phyloP scores from a whole-genome alignment of 805 yeast genomes.

The Starmerella geochares region DNA sequence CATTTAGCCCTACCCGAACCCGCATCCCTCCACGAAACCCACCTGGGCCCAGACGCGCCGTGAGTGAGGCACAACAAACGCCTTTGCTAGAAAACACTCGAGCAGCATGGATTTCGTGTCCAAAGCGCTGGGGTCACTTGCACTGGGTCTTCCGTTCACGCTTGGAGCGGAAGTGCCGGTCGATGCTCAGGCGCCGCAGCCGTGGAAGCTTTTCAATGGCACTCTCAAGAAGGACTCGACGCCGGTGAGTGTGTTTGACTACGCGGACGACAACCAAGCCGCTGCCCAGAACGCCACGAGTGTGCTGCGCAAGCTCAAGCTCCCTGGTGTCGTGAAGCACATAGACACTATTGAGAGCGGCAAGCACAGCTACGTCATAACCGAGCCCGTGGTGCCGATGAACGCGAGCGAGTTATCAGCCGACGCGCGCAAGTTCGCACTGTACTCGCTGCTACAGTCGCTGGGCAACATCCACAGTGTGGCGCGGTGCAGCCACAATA shows the following conservation, averaged over 20 bases:
- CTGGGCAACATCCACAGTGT: conserved; percentile 9
- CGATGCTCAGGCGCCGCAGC: conserved; percentile 32
- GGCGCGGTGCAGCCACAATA: conserved; percentile 12
- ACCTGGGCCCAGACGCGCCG: neutral
- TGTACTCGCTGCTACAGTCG: conserved; percentile 7
- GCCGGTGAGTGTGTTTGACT: conserved; percentile 56
- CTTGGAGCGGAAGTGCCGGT: conserved; percentile 25
- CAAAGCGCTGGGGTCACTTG: conserved; percentile 43
- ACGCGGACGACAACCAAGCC: conserved; percentile 37
- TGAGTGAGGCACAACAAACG: neutral
- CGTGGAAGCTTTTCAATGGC: conserved; percentile 61
- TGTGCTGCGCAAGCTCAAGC: conserved; percentile 45
- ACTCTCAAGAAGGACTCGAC: conserved; percentile 38
- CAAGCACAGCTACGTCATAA: conserved; percentile 45
- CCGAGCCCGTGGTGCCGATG: conserved; percentile 57
- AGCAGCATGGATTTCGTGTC: conserved; percentile 55
- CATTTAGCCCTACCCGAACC: neutral
- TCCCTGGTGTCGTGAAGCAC: conserved; percentile 59
- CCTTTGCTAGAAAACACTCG: no score
- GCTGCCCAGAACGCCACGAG: conserved; percentile 36
- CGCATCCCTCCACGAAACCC: neutral
- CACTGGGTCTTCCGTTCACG: conserved; percentile 30
- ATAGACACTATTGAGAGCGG: conserved; percentile 60
- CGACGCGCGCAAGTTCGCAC: conserved; percentile 11
- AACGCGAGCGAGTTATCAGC: conserved; percentile 20